Percentiles rank a stretch among this genome's conserved stretches.
phyloP scores from a whole-genome alignment of 1,139 yeast genomes.

The Nakaseomyces glabratus region DNA sequence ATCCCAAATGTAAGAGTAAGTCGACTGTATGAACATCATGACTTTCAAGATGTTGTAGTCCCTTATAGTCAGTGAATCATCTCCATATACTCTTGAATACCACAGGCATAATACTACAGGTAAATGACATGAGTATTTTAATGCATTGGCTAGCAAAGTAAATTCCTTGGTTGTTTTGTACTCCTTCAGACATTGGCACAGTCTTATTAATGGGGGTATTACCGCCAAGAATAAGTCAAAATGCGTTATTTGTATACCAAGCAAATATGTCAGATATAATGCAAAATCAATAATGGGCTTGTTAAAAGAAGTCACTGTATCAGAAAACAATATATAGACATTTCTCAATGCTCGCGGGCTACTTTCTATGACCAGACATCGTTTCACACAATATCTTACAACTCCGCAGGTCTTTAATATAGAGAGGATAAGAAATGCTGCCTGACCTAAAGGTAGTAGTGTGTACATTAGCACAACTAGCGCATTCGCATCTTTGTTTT shows the following conservation, averaged over 20 bases:
- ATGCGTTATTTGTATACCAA: slow-evolving; percentile 17
- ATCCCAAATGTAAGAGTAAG: slow-evolving; percentile 84
- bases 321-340: slow-evolving; percentile 73
- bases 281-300: slow-evolving; percentile 66
- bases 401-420: slow-evolving; percentile 35
- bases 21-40: slow-evolving; percentile 45
- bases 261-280: slow-evolving; percentile 36
- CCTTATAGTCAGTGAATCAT: slow-evolving; percentile 11
- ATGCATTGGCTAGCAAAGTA: slow-evolving; percentile 56
- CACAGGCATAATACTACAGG: slow-evolving; percentile 46
- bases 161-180: slow-evolving; percentile 42
- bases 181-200: slow-evolving; percentile 74
- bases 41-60: slow-evolving; percentile 13
- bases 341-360: slow-evolving; percentile 59
- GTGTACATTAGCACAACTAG: slow-evolving; percentile 13
- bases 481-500: background rate
- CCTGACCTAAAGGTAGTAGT: slow-evolving; percentile 33
- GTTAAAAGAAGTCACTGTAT: slow-evolving; percentile 70
- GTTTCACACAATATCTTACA: slow-evolving; percentile 32
- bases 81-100: slow-evolving; percentile 18
- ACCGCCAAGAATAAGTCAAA: slow-evolving; percentile 36
- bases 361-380: slow-evolving; percentile 45
- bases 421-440: slow-evolving; percentile 24
- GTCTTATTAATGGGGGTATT: slow-evolving; percentile 61
- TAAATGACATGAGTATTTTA: slow-evolving; percentile 63